These are phyloP conservation scores for Stentor coeruleus DNA, from an alignment of 73 alveolate genomes.

Conservation along the genomic window DNA sequence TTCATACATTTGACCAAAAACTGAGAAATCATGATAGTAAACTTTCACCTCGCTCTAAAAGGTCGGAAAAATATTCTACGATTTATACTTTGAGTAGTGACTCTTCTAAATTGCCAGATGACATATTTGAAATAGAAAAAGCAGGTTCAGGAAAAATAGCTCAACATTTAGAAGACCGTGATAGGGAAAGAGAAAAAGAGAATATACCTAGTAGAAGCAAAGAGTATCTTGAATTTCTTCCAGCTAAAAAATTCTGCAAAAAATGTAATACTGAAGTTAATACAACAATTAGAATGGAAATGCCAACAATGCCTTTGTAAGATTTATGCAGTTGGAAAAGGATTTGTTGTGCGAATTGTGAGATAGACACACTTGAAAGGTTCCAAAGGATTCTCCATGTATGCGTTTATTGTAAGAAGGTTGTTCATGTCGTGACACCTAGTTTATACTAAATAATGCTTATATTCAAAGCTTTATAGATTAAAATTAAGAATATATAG, in stretches of 20 bases:
- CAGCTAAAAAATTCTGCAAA: neutral
- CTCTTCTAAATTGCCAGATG: neutral
- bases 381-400: neutral
- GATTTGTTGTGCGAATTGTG: neutral
- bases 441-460: neutral
- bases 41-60: neutral
- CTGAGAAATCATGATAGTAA: neutral
- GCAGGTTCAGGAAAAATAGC: neutral
- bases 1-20: neutral
- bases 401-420: neutral
- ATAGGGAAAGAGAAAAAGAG: too few species aligned
- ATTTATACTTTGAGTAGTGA: neutral
- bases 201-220: neutral
- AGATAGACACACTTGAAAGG: neutral
- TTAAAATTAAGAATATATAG: too few species aligned
- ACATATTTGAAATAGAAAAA: neutral
- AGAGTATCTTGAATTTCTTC: neutral
- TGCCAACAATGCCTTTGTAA: constrained; percentile 8
- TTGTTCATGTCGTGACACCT: neutral
- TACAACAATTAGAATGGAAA: neutral
- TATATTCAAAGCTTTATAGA: too few species aligned
- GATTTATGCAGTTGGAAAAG: neutral
- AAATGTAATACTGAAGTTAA: neutral
- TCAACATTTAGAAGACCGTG: neutral
- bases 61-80: neutral